Conservation (phyloP, 23 red algal genomes). For the Gracilaria domingensis region DNA sequence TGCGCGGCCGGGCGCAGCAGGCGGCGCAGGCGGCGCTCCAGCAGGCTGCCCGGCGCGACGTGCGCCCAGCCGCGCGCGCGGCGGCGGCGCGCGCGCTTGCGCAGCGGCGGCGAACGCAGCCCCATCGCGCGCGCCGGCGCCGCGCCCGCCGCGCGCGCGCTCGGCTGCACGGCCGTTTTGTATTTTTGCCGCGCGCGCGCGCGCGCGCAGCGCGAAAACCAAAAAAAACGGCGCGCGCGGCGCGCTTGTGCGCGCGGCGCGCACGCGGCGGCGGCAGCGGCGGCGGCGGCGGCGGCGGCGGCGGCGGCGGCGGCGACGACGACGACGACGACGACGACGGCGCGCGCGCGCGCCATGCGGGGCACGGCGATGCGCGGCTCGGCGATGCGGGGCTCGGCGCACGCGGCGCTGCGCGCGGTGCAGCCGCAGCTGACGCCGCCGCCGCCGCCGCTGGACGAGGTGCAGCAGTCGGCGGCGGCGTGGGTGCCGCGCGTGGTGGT, state of each 20-base stretch:
- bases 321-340: too few relatives aligned
- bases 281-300: too few relatives aligned
- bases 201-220: too few relatives aligned
- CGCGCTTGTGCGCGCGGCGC: too few relatives aligned
- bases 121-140: not conserved
- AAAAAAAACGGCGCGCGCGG: too few relatives aligned
- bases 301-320: too few relatives aligned
- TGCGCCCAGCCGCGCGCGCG: conserved; percentile 10
- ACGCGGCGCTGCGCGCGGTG: not conserved
- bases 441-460: conserved; percentile 5
- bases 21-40: conserved; percentile 14
- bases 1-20: not conserved
- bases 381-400: not conserved
- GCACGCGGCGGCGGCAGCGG: too few relatives aligned
- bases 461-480: not conserved
- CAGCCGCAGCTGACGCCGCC: not conserved
- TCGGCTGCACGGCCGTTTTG: not conserved
- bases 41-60: not conserved
- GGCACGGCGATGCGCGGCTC: too few relatives aligned
- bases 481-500: conserved; percentile 26
- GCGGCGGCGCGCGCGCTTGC: not conserved
- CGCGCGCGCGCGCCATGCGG: not conserved
- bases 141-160: too few relatives aligned
- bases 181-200: too few relatives aligned
- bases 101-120: not conserved